Evolutionary conservation across 305 asterid genomes (phyloP), one percentile per base, ranked within the genome.

Genomic region (Plantago coronopus): DNA sequence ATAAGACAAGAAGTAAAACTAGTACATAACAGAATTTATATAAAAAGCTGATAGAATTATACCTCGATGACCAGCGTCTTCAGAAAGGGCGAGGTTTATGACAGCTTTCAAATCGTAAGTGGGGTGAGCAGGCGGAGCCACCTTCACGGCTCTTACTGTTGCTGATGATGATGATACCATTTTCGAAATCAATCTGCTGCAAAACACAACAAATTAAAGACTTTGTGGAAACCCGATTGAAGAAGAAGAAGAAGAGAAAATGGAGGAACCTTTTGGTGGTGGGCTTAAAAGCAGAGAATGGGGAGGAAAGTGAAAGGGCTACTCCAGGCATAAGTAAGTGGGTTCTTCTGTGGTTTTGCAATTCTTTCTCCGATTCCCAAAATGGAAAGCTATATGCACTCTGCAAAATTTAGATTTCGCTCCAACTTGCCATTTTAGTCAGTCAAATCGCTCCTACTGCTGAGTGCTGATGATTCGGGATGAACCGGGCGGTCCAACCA

Each of bases 41-140:
- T 17, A 44, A 18, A 17, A n/a, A 17, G 50, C 49, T 2, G n/a
- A n/a, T n/a, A n/a, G n/a, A n/a, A n/a, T n/a, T 19, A 21, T 44
- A 87, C 98, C 98, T 83, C 71, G 69, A 78, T 82, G 90, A 48
- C 96, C 96, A 50, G 95, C 91, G 69, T 91, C 98, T 82, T 88
- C 96, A 13, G 95, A 81, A 25, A 91, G 88, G 61, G 96, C 96
- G 48, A 88, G 84, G 54, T 78, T 80, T 46, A 91, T 84, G 45
- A 91, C 93, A 63, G 75, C 78, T 72, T 88, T 88, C 64, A 91
- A 74, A 76, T 91, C 93, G 73, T 91, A 91, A 10, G 95, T 88
- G 45, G 95, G 98, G 73, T 88, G 98, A 43, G 83, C 78, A 47
- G 96, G 96, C 17, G 95, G 95, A 34, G 40, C 40, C 13, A 34